phyloP scores from a whole-genome alignment of 305 asterid species.

The Withania somnifera region DNA sequence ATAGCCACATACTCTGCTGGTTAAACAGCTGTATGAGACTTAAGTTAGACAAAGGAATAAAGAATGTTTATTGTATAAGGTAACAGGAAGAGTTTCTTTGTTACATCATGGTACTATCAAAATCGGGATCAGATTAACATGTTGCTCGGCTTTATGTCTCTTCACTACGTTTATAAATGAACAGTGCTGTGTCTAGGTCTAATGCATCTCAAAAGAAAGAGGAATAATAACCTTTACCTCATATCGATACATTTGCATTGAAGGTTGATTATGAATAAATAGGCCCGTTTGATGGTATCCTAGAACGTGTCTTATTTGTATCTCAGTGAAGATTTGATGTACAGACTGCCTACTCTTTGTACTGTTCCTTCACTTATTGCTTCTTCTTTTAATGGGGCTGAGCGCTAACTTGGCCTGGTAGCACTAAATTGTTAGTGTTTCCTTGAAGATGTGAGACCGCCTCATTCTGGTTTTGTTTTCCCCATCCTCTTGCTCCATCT shows the following conservation, averaged over 20 bases:
- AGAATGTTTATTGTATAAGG: background rate
- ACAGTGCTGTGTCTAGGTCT: background rate
- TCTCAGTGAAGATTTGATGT: background rate
- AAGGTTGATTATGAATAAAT: background rate
- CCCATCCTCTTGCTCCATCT: background rate
- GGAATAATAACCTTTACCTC: background rate
- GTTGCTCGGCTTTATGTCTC: background rate
- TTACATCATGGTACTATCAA: background rate
- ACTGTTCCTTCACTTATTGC: background rate
- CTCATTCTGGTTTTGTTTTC: background rate
- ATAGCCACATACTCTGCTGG: background rate
- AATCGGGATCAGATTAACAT: background rate
- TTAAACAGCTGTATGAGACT: background rate
- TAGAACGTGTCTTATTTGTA: background rate
- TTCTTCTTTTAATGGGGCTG: background rate
- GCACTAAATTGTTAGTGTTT: background rate
- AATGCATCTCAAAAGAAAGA: background rate
- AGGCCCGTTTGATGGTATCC: background rate
- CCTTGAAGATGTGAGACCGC: background rate
- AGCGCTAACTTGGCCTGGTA: background rate
- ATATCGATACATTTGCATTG: background rate
- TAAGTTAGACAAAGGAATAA: background rate
- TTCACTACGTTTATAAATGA: constrained; percentile 2
- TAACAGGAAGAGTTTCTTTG: background rate
- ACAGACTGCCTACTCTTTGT: background rate